Base-by-base conservation (phyloP, 768 basidiomycete genomes). In the Boletus pseudo-olivaceus region DNA sequence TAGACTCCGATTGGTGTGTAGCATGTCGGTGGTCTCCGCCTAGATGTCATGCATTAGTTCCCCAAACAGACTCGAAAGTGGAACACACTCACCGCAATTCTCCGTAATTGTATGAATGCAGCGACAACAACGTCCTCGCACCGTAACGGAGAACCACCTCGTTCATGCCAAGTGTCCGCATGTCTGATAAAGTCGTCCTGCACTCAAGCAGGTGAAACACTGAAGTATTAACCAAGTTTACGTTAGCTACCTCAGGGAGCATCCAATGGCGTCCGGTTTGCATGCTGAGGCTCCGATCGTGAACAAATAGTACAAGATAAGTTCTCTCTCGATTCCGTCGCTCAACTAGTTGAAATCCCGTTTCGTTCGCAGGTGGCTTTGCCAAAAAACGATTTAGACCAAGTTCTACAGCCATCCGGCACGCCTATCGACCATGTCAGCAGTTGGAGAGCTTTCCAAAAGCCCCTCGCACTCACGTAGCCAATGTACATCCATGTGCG, bases 401-500 rank as follows among this genome's bases (percentile, higher is more conserved):
- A 33, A 93, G 79, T 66, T 93, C 90, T 27, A 93, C 83, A 29
- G 91, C 88, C 89, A 93, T 90, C 43, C 90, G 85, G 65, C 88
- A 89, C 17, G 90, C 90, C 87, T 90, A 58, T 30, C 38, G 15
- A 53, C 37, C 10, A 23, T 42, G 23, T 58, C 30, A 58, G 42
- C 26, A 41, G 53, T 30, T 38, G 47, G 29, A 47, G n/a, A 23
- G 15, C 10, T 10, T 54, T 52, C 45, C 20, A 43, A 26, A 27
- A 17, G 27, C 12, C 26, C 29, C 53, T 51, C 39, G 48, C 17
- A 75, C 83, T 67, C 70, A 88, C 88, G 70, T 91, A 88, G 54
- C 90, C 90, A 67, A 93, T 90, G 67, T 87, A 93, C 49, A 82
- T 87, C 90, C 90, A 93, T 12, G 90, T 91, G 42, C 86, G 81